Evolutionary conservation across 371 early-diverging fungal genomes (phyloP), one percentile per base, ranked within the genome.

Genomic region (Mucor mucedo): DNA sequence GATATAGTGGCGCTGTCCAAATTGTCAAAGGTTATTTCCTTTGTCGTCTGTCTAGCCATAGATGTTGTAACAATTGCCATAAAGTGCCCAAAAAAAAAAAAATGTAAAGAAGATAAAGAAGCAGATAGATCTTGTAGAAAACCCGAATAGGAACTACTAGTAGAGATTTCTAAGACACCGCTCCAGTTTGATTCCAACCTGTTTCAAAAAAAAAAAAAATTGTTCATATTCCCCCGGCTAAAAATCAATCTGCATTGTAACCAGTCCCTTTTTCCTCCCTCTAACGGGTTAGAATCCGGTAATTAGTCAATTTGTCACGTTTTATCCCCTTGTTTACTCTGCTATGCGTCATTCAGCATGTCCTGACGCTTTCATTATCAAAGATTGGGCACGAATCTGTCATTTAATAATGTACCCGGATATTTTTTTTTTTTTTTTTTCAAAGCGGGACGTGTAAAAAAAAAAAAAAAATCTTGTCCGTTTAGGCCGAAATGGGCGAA

Each of bases 161-260:
- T 21, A 35, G 35, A 35, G 35, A 35, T 35, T 35, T 35, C 35
- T 35, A 35, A 35, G 35, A 35, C 35, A 8, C 35, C 35, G 35
- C 35, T 35, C 35, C 4, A 35, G 1, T 35, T 8, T 35, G 21
- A 21, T 21, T 21, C 21, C 21, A 21, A 21, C 21, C 21, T 21
- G 21, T 21, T 21, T 21, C 55, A 47, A 54, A 62, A 58, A 62
- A 55, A 62, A 47, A 54, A 62, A 58, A 62, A 55, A 62, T 1
- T 35, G 4, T 35, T 35, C 4, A 35, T 35, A 6, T 35, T 8
- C 35, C 35, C 35, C 35, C 35, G 35, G 8, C 35, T 35, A 35
- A 8, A 35, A 35, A 35, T 8, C 35, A 35, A 35, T 35, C 35
- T 35, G 35, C 35, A 35, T 35, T 35, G 35, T 35, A 35, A 35